These are phyloP conservation scores for Xerocomus amazonicus DNA, from an alignment of 1,284 basidiomycete species.

Conservation along the genomic window DNA sequence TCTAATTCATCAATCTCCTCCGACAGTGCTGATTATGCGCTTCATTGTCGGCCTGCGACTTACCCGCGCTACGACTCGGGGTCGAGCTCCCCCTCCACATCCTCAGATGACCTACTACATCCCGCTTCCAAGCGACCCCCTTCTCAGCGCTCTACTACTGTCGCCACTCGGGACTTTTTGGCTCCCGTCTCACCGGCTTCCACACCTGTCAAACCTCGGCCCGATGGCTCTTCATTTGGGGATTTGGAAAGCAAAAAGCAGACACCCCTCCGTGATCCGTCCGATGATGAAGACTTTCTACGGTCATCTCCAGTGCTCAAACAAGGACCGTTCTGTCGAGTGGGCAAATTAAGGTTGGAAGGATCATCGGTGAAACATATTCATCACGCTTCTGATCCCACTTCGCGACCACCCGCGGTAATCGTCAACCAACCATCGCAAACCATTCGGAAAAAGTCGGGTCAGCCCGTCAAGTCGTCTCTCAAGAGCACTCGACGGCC, in stretches of 20 bases:
- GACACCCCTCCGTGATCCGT: conserved; percentile 18
- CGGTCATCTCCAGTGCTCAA: conserved; percentile 8
- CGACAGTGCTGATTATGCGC: conserved; percentile 11
- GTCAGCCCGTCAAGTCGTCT: conserved; percentile 88
- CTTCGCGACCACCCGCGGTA: conserved; percentile 21
- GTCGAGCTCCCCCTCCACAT: conserved; percentile 34
- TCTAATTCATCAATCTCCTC: conserved; percentile 4
- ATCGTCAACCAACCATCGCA: conserved; percentile 12
- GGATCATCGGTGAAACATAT: conserved; percentile 25
- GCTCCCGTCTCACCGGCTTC: conserved; percentile 43
- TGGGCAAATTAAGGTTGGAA: conserved; percentile 28
- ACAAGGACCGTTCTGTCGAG: conserved; percentile 14
- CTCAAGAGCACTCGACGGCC: conserved; percentile 68
- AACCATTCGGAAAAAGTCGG: conserved; percentile 78
- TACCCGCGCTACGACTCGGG: conserved; percentile 29
- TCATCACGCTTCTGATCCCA: conserved; percentile 38
- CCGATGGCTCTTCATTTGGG: conserved; percentile 18
- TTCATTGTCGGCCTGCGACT: conserved; percentile 12
- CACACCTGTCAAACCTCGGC: conserved; percentile 31
- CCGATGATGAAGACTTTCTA: conserved; percentile 29
- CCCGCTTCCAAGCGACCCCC: conserved; percentile 37
- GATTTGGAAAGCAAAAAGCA: conserved; percentile 28
- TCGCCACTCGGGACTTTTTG: conserved; percentile 9
- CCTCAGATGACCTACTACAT: conserved; percentile 32
- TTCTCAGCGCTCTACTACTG: conserved; percentile 27